A percentile compares a stretch with the other conserved stretches of the same genome.
These are phyloP conservation scores for Sclerotinia trifoliorum DNA, from an alignment of 2,329 filamentous ascomycete species.

Conservation along the genomic window DNA sequence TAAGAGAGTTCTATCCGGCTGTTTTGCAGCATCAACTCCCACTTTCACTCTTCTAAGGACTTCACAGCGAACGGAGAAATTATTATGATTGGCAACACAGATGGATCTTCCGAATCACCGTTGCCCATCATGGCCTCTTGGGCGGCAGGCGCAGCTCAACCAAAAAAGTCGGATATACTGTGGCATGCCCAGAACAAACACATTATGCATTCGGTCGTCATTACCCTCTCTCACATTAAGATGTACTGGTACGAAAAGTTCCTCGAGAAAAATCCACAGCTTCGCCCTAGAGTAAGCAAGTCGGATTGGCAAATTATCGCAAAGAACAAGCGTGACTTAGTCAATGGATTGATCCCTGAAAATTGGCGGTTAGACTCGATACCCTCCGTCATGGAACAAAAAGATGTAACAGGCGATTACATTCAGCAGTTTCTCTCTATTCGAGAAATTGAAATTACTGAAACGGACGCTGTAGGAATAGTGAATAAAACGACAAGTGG, in stretches of 20 bases:
- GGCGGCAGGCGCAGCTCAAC: background rate
- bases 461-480: slow-evolving; percentile 57
- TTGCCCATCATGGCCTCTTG: background rate
- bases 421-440: slow-evolving; percentile 54
- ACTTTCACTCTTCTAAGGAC: background rate
- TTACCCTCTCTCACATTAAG: background rate
- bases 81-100: background rate
- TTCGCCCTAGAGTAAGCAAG: background rate
- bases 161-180: background rate
- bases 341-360: slow-evolving; percentile 53
- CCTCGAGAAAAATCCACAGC: background rate
- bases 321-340: slow-evolving; percentile 52
- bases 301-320: slow-evolving; percentile 51
- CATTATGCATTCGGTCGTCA: slow-evolving; percentile 10
- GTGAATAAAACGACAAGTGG: slow-evolving; percentile 53
- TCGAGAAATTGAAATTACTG: slow-evolving; percentile 59
- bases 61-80: background rate
- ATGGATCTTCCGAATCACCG: slow-evolving; percentile 1
- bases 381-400: slow-evolving; percentile 46
- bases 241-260: slow-evolving; percentile 2
- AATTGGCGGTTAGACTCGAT: slow-evolving; percentile 53
- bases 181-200: slow-evolving; percentile 2
- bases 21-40: background rate
- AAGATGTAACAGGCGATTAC: slow-evolving; percentile 55
- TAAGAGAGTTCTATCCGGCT: background rate